Evolutionary conservation across 371 early-diverging fungal genomes (phyloP), one percentile per base, ranked within the genome.

Genomic region (Capillidium rhysosporum): DNA sequence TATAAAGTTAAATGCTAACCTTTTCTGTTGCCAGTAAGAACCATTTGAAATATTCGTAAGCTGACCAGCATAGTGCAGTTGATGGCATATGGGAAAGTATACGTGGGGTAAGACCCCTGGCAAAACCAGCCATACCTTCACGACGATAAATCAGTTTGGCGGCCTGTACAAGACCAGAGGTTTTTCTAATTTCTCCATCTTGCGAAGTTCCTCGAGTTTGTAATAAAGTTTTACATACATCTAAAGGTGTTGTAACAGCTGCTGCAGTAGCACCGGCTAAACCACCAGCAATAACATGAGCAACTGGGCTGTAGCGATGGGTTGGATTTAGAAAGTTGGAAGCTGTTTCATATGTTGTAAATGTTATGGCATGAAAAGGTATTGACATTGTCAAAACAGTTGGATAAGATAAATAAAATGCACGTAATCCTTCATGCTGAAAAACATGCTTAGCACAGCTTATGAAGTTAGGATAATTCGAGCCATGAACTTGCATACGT

Each of bases 31-130:
- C 40, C 30, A 34, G 71, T 34, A 75, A 57, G 28, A 76, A 59
- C 84, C 85, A 84, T 63, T 87, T 87, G 56, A 85, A 80, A 57
- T 84, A 87, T 61, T 87, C 87, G 57, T 87, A 87, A 0, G 88
- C 86, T 47, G 84, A 78, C 96, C 96, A 95, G 65, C 86, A 82
- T 39, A 94, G 83, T 20, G 93, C 94, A 0, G 93, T 87, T 41
- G 87, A 81, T 2, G 96, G 96, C 75, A 91, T 79, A 62, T 89
- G 82, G 14, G 84, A 76, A 46, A 92, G 61, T 7, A 92, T 73
- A 40, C 94, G 71, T 2, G 96, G 88, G 52, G 68, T 65, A n/a
- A 78, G 62, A 4, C 95, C 95, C 56, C 85, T 72, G 49, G 76
- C 67, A 64, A 93, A 90, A 0, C 92, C 94, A 1, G 56, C 59